phyloP scores from a whole-genome alignment of 179 eudicot genomes.

The Spinacia oleracea region DNA sequence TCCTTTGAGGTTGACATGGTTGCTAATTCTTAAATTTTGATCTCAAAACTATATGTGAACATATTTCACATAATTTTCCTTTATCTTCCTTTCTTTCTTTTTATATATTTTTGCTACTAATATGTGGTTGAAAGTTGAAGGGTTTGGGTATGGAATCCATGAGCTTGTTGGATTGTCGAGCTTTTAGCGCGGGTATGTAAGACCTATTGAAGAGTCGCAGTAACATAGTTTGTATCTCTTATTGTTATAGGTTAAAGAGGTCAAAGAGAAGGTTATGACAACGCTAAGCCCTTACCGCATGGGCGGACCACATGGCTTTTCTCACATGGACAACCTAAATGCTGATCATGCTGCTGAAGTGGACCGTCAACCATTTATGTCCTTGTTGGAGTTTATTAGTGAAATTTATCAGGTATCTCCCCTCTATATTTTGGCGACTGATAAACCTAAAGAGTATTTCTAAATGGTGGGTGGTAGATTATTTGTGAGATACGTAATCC shows the following conservation, averaged over 20 bases:
- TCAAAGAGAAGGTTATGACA: constrained; percentile 87
- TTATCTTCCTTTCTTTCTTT: neutral
- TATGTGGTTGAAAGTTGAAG: constrained; percentile 3
- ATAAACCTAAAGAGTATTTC: neutral
- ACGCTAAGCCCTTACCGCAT: constrained; percentile 71
- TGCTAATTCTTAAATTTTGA: neutral
- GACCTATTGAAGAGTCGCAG: neutral
- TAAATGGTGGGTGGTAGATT: neutral
- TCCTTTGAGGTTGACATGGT: neutral
- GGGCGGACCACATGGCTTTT: constrained; percentile 59
- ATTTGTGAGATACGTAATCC: neutral
- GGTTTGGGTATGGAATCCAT: neutral
- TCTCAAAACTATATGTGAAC: neutral
- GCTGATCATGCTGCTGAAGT: constrained; percentile 52
- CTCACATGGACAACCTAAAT: constrained; percentile 42
- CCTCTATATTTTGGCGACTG: neutral
- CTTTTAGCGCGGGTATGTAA: neutral
- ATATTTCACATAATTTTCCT: neutral
- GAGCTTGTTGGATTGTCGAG: neutral
- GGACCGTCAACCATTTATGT: constrained; percentile 68
- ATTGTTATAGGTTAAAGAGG: constrained; percentile 73
- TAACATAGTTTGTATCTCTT: neutral
- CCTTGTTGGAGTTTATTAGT: constrained; percentile 90
- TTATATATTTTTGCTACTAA: neutral
- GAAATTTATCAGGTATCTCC: constrained; percentile 82